A percentile compares a stretch with the other conserved stretches of the same genome.
These are phyloP conservation scores for Dacryopinax spathularia DNA, from an alignment of 768 basidiomycete species.

Conservation along the genomic window DNA sequence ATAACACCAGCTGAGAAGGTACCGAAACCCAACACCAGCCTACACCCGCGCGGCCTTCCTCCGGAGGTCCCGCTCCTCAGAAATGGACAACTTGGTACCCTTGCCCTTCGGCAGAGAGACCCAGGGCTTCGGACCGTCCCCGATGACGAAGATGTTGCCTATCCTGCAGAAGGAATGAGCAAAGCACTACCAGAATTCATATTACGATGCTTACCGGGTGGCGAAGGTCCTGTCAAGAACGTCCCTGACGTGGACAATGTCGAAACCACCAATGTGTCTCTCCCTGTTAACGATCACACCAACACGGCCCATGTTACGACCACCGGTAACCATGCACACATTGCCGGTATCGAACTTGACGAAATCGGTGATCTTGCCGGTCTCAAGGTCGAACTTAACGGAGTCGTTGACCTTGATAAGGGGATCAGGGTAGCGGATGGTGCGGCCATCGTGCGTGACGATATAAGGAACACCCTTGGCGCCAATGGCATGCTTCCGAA, in stretches of 20 bases:
- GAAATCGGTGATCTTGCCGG: conserved; percentile 78
- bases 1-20: not conserved
- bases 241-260: conserved; percentile 97
- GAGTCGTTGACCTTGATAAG: conserved; percentile 92
- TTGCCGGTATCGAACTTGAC: conserved; percentile 97
- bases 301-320: conserved; percentile 98
- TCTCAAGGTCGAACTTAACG: conserved; percentile 90
- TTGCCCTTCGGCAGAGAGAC: conserved; percentile 95
- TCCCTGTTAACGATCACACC: conserved; percentile 94
- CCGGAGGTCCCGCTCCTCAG: conserved; percentile 88
- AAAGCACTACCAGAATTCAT: not conserved
- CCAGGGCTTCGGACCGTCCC: conserved; percentile 90
- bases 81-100: conserved; percentile 93
- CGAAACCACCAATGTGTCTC: conserved; percentile 96
- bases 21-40: not conserved
- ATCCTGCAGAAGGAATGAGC: conserved; percentile 36
- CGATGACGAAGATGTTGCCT: conserved; percentile 95
- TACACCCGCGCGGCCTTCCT: conserved; percentile 34
- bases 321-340: conserved; percentile 94
- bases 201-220: conserved; percentile 52
- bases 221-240: conserved; percentile 91
- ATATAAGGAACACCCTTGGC: conserved; percentile 89
- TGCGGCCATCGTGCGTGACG: conserved; percentile 98
- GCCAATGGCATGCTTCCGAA: conserved; percentile 81
- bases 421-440: conserved; percentile 98